Evolutionary conservation across 305 asterid species (phyloP).

Genomic region (Plantago lanceolata): DNA sequence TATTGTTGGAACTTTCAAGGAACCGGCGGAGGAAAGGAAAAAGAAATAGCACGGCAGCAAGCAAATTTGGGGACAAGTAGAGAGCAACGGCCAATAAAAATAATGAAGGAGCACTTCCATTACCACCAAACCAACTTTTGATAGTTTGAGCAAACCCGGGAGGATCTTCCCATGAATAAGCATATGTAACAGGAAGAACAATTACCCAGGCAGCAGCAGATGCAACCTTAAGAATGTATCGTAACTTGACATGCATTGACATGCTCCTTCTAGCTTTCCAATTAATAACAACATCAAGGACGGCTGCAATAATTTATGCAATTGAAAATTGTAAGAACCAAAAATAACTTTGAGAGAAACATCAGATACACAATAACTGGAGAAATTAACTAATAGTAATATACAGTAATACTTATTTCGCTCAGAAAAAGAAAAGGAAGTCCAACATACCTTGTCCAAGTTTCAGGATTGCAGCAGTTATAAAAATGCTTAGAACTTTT

Average conservation of each 20-base stretch:
- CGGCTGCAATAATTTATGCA: conserved; percentile 46
- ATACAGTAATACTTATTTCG: too few species aligned
- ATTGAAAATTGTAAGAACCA: background rate
- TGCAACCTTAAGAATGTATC: conserved; percentile 75
- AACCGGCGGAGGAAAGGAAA: conserved; percentile 85
- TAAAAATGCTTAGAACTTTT: conserved; percentile 88
- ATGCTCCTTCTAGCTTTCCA: conserved; percentile 90
- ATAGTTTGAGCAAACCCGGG: conserved; percentile 90
- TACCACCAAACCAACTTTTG: conserved; percentile 85
- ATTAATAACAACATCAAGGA: conserved; percentile 80
- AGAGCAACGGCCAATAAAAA: conserved; percentile 87
- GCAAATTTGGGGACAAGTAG: conserved; percentile 95
- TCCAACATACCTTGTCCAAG: conserved; percentile 86
- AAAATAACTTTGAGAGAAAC: background rate
- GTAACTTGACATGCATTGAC: conserved; percentile 88
- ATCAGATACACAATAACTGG: background rate
- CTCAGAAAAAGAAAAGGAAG: background rate
- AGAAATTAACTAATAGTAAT: too few species aligned
- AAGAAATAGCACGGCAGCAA: conserved; percentile 73
- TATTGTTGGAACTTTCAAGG: conserved; percentile 94
- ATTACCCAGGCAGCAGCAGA: conserved; percentile 97
- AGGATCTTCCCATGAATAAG: conserved; percentile 85
- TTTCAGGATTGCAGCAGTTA: conserved; percentile 91
- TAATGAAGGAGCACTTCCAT: conserved; percentile 68
- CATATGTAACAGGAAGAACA: conserved; percentile 89